phyloP scores from a whole-genome alignment of 2,329 filamentous ascomycete genomes.

The Bipolaris zeicola region DNA sequence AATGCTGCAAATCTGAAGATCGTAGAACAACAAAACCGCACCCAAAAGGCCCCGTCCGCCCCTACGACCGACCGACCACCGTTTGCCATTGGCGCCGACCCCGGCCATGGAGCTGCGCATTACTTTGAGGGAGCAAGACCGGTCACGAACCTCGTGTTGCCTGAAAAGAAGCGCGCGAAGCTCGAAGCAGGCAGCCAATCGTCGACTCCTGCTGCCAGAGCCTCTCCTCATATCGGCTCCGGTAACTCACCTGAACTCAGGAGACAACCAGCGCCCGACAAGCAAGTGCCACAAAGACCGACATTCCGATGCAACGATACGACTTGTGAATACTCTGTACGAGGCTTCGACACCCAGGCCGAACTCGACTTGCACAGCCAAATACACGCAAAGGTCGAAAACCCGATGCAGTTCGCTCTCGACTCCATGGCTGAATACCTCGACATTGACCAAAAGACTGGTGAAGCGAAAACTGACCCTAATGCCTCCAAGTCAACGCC shows the following conservation, averaged over 20 bases:
- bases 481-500: slow-evolving; percentile 28
- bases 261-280: slow-evolving; percentile 50
- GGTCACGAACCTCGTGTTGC: slow-evolving; percentile 63
- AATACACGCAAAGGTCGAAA: slow-evolving; percentile 59
- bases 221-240: slow-evolving; percentile 48
- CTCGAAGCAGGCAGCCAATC: slow-evolving; percentile 49
- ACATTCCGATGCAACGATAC: slow-evolving; percentile 60
- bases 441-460: slow-evolving; percentile 55
- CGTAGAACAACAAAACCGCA: slow-evolving; percentile 55
- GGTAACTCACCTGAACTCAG: slow-evolving; percentile 54
- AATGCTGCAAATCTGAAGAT: slow-evolving; percentile 47
- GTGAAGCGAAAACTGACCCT: slow-evolving; percentile 39
- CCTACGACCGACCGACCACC: slow-evolving; percentile 60
- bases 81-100: slow-evolving; percentile 57
- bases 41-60: slow-evolving; percentile 56
- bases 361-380: slow-evolving; percentile 63
- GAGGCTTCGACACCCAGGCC: slow-evolving; percentile 60
- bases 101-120: slow-evolving; percentile 63
- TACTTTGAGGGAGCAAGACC: slow-evolving; percentile 58
- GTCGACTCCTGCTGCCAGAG: slow-evolving; percentile 49
- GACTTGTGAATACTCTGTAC: slow-evolving; percentile 59
- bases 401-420: slow-evolving; percentile 63
- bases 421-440: slow-evolving; percentile 58
- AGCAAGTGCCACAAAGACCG: slow-evolving; percentile 51
- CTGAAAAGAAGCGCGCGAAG: slow-evolving; percentile 63